Conservation (phyloP, 306 rosid species). For the Comarum palustre region DNA sequence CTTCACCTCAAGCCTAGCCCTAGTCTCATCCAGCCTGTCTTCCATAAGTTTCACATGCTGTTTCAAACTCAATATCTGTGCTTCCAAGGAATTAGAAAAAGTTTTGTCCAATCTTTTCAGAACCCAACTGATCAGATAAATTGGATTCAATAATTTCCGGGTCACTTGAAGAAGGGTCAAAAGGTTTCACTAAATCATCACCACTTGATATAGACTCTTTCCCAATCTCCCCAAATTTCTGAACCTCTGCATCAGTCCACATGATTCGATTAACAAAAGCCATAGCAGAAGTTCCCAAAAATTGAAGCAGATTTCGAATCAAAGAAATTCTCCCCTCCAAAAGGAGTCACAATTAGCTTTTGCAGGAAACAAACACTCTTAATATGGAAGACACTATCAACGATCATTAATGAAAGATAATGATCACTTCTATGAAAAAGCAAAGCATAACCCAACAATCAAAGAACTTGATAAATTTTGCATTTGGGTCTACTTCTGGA, state of each 20-base stretch:
- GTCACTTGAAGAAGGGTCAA: constrained; percentile 33
- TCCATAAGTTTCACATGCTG: constrained; percentile 51
- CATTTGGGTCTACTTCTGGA: not conserved
- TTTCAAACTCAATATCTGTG: constrained; percentile 49
- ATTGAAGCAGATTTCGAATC: not conserved
- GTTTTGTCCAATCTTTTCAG: constrained; percentile 38
- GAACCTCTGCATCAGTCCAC: constrained; percentile 58
- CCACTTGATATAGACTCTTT: constrained; percentile 38
- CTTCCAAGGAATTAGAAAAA: constrained; percentile 50
- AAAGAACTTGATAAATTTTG: not conserved
- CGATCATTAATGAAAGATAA: not conserved
- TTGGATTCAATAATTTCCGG: constrained; percentile 33
- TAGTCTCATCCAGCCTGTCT: constrained; percentile 46
- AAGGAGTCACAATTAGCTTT: constrained; percentile 9
- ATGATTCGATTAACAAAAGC: constrained; percentile 15
- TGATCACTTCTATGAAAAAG: not conserved
- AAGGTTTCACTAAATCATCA: constrained; percentile 43
- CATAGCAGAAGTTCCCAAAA: not conserved
- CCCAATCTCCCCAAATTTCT: constrained; percentile 59
- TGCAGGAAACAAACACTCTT: constrained; percentile 10
- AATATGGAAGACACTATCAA: not conserved
- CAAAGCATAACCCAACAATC: not conserved
- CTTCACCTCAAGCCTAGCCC: constrained; percentile 42
- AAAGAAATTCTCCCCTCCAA: not conserved
- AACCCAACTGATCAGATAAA: constrained; percentile 41